phyloP scores from a whole-genome alignment of 106 monocot species.

The Narthecium ossifragum region DNA sequence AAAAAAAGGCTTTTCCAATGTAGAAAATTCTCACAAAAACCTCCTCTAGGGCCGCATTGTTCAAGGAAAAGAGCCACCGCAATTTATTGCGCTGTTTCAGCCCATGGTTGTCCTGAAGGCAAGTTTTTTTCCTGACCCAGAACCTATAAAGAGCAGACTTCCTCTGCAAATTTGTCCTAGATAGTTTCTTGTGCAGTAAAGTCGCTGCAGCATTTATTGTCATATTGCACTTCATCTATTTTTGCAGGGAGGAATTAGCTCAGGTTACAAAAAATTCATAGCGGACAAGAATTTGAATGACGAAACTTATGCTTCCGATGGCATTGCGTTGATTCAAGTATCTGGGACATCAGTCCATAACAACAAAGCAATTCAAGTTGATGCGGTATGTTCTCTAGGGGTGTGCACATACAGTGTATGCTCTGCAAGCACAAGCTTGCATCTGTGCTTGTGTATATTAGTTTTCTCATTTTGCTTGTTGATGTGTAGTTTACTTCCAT shows the following conservation, averaged over 20 bases:
- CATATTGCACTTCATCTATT: not conserved
- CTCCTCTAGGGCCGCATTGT: slow-evolving; percentile 73
- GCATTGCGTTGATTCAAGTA: slow-evolving; percentile 73
- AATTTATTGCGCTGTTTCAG: slow-evolving; percentile 91
- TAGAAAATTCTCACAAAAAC: not conserved
- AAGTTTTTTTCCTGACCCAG: slow-evolving; percentile 2
- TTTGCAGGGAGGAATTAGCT: slow-evolving; percentile 79
- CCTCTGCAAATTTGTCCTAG: too few relatives aligned
- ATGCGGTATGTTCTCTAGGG: slow-evolving; percentile 76
- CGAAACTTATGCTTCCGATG: slow-evolving; percentile 75
- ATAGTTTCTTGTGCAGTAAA: too few relatives aligned
- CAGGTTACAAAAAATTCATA: slow-evolving; percentile 76
- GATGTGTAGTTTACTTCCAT: too few relatives aligned
- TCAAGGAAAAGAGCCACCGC: slow-evolving; percentile 93
- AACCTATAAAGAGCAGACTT: not conserved
- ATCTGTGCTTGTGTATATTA: too few relatives aligned
- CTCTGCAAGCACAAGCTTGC: too few relatives aligned
- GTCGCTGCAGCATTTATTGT: not conserved
- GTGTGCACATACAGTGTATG: too few relatives aligned
- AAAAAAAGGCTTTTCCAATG: not conserved
- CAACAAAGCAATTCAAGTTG: slow-evolving; percentile 92
- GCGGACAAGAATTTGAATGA: slow-evolving; percentile 65
- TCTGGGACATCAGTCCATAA: slow-evolving; percentile 74
- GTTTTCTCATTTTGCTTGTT: too few relatives aligned
- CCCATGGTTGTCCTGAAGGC: slow-evolving; percentile 97